Evolutionary conservation across 1,284 basidiomycete species (phyloP).

Genomic region (Apiotrichum laibachii): DNA sequence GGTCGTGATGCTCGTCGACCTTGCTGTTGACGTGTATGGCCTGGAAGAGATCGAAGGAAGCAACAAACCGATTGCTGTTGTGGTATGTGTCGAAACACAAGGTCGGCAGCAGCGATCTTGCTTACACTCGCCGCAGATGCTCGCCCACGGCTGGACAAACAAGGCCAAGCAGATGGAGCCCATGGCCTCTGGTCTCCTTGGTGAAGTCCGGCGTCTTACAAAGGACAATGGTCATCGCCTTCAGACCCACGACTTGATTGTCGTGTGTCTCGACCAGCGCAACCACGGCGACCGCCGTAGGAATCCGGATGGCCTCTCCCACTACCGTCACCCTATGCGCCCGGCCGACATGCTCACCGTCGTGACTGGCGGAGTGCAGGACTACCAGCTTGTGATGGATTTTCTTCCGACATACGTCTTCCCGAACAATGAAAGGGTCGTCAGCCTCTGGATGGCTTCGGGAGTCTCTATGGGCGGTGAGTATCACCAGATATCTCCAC

Average conservation of each 20-base stretch:
- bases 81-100: constrained; percentile 20
- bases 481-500: neutral
- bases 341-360: constrained; percentile 19
- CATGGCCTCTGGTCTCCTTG: constrained; percentile 40
- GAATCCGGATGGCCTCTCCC: constrained; percentile 2
- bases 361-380: constrained; percentile 41
- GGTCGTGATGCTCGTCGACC: constrained; percentile 32
- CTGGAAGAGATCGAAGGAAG: constrained; percentile 38
- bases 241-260: constrained; percentile 39
- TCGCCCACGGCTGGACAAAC: constrained; percentile 23
- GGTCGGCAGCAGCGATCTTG: no score
- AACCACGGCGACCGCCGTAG: constrained; percentile 64
- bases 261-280: constrained; percentile 61
- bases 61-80: constrained; percentile 27
- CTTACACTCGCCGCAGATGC: constrained; percentile 10
- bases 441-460: constrained; percentile 64
- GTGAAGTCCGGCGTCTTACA: constrained; percentile 21
- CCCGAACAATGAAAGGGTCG: constrained; percentile 63
- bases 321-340: constrained; percentile 40
- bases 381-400: constrained; percentile 77
- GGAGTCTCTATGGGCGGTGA: constrained; percentile 56
- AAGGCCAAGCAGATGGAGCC: constrained; percentile 30
- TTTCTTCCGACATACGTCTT: constrained; percentile 75
- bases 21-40: constrained; percentile 41
- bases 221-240: constrained; percentile 1